These are phyloP conservation scores for Colletotrichum somersetense DNA, from an alignment of 2,329 filamentous ascomycete genomes.

Conservation along the genomic window DNA sequence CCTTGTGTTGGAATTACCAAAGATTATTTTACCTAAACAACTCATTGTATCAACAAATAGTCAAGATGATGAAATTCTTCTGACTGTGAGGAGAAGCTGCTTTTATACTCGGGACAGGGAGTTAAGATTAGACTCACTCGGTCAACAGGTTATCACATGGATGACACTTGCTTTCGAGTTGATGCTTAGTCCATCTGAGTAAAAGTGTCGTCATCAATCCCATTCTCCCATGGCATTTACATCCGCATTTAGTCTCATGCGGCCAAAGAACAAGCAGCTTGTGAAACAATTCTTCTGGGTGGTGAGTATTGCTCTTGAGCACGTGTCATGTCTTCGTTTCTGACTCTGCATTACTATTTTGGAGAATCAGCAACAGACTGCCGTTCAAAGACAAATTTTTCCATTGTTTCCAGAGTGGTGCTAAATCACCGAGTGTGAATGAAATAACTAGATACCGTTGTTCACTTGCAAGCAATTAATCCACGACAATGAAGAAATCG, in stretches of 20 bases:
- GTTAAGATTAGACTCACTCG: neutral
- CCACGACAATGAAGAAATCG: neutral
- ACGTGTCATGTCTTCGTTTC: neutral
- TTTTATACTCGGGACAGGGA: neutral
- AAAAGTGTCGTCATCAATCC: neutral
- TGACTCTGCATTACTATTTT: neutral
- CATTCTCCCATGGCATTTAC: neutral
- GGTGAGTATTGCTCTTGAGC: neutral
- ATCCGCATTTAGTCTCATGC: neutral
- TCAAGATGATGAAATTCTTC: neutral
- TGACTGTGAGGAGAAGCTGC: neutral
- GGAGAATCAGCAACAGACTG: neutral
- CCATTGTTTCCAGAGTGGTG: fast-evolving
- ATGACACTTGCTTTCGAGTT: neutral
- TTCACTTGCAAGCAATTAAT: neutral
- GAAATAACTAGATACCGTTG: neutral
- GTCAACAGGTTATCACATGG: neutral
- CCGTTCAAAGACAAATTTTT: neutral
- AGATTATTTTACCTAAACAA: neutral
- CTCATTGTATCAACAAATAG: neutral
- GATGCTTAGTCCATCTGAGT: neutral
- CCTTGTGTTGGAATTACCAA: neutral
- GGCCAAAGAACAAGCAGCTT: neutral
- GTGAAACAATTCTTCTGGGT: neutral
- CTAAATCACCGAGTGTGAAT: neutral